These are phyloP conservation scores for Aspergillus tanneri DNA, from an alignment of 2,329 filamentous ascomycete species.

Conservation along the genomic window DNA sequence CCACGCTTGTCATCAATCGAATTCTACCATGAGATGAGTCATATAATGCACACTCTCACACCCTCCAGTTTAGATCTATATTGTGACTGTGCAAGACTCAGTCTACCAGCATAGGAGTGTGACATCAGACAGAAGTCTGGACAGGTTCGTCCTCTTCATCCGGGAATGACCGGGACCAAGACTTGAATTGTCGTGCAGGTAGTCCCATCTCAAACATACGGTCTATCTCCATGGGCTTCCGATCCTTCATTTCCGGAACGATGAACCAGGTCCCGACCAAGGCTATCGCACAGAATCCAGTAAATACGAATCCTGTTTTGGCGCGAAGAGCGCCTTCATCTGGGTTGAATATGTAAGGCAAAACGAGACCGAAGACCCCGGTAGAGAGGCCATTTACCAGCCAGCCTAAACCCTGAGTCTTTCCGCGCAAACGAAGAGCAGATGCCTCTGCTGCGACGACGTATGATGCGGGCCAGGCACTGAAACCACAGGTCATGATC, in stretches of 20 bases:
- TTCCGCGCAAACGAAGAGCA: slow-evolving; percentile 38
- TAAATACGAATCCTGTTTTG: slow-evolving; percentile 46
- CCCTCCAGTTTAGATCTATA: no score
- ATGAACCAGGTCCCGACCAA: slow-evolving; percentile 43
- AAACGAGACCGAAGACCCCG: slow-evolving; percentile 46
- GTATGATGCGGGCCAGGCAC: slow-evolving; percentile 40
- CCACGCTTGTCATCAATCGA: no score
- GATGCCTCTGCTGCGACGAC: slow-evolving; percentile 38
- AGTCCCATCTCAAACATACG: slow-evolving; percentile 31
- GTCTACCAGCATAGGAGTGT: no score
- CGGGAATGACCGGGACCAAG: no score
- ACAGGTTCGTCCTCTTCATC: no score
- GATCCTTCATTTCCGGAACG: slow-evolving; percentile 56
- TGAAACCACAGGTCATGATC: slow-evolving; percentile 40
- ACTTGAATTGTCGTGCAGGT: slow-evolving; percentile 24
- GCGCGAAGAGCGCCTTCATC: slow-evolving; percentile 44
- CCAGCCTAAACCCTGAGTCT: slow-evolving; percentile 44
- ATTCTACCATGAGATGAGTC: no score
- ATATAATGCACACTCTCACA: no score
- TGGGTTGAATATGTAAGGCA: slow-evolving; percentile 55
- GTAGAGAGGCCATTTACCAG: slow-evolving; percentile 42
- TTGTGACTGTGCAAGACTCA: no score
- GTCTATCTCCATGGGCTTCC: slow-evolving; percentile 52
- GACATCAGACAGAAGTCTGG: no score
- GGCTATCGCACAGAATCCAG: slow-evolving; percentile 33